phyloP scores from a whole-genome alignment of 2,329 filamentous ascomycete species.

The Aspergillus puulaauensis region DNA sequence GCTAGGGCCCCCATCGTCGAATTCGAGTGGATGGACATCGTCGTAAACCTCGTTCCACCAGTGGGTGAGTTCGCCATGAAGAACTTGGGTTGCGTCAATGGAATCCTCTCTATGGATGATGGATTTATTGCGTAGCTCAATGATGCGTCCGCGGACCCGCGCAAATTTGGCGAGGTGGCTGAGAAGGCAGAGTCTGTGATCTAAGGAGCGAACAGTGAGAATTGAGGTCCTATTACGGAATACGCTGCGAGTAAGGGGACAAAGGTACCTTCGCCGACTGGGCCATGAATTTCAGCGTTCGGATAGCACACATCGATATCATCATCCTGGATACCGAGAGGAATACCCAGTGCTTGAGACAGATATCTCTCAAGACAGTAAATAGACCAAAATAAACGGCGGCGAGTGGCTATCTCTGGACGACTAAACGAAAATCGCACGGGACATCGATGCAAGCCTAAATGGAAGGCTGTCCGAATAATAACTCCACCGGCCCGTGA shows the following conservation, averaged over 20 bases:
- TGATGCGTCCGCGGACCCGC: constrained; percentile 50
- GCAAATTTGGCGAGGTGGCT: constrained; percentile 49
- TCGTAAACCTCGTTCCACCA: constrained; percentile 58
- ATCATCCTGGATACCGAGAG: constrained; percentile 56
- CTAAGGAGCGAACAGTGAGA: neutral
- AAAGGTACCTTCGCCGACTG: neutral
- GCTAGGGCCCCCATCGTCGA: neutral
- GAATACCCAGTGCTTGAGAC: constrained; percentile 57
- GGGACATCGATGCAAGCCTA: constrained; percentile 60
- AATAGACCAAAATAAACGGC: constrained; percentile 58
- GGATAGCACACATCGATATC: constrained; percentile 60
- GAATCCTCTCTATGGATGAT: constrained; percentile 47
- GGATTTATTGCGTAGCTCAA: constrained; percentile 55
- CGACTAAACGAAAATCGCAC: constrained; percentile 51
- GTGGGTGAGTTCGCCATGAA: constrained; percentile 49
- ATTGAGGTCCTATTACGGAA: neutral
- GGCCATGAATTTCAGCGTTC: constrained; percentile 46
- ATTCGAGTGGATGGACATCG: constrained; percentile 42
- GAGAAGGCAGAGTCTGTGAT: constrained; percentile 37
- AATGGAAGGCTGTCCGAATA: constrained; percentile 56
- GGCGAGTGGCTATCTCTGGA: constrained; percentile 49
- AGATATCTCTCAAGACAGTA: constrained; percentile 57
- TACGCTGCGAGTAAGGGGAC: neutral
- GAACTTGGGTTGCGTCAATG: constrained; percentile 45
- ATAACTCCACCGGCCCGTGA: constrained; percentile 57